These are phyloP conservation scores for Monascus ruber DNA, from an alignment of 2,329 filamentous ascomycete genomes.

Conservation along the genomic window DNA sequence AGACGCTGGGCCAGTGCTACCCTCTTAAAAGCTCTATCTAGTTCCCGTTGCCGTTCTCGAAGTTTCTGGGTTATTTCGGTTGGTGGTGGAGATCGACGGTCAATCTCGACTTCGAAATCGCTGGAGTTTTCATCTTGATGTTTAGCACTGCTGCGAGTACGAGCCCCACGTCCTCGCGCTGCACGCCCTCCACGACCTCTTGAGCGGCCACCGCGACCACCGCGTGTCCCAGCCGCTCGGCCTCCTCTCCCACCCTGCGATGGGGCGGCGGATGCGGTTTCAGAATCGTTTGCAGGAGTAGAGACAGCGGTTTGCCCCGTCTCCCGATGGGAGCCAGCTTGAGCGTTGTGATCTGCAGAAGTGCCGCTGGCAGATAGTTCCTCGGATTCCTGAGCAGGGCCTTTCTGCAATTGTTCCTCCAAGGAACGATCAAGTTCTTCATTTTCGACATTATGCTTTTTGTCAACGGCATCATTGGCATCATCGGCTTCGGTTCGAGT, in stretches of 20 bases:
- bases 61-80: slow-evolving; percentile 26
- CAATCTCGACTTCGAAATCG: slow-evolving; percentile 17
- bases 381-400: slow-evolving; percentile 9
- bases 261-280: slow-evolving; percentile 3
- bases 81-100: slow-evolving; percentile 22
- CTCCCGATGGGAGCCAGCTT: slow-evolving; percentile 10
- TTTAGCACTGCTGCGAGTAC: slow-evolving; percentile 12
- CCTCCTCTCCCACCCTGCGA: slow-evolving; percentile 18
- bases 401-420: slow-evolving; percentile 13
- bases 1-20: slow-evolving; percentile 31
- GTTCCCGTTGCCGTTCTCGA: slow-evolving; percentile 30
- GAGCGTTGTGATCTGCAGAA: slow-evolving; percentile 5
- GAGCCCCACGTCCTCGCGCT: slow-evolving; percentile 7
- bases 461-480: slow-evolving; percentile 8
- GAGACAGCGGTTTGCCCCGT: slow-evolving; percentile 12
- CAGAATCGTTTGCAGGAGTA: slow-evolving; percentile 9
- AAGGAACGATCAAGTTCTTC: slow-evolving; percentile 12
- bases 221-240: slow-evolving; percentile 16
- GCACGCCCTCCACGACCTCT: slow-evolving; percentile 21
- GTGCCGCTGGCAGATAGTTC: slow-evolving; percentile 9
- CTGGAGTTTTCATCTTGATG: slow-evolving; percentile 16
- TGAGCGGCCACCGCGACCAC: slow-evolving; percentile 9
- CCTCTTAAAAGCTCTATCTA: slow-evolving; percentile 31
- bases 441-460: slow-evolving; percentile 23
- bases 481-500: slow-evolving; percentile 10